Conservation (phyloP, 345 rosid species). For the Gossypium sturtianum region DNA sequence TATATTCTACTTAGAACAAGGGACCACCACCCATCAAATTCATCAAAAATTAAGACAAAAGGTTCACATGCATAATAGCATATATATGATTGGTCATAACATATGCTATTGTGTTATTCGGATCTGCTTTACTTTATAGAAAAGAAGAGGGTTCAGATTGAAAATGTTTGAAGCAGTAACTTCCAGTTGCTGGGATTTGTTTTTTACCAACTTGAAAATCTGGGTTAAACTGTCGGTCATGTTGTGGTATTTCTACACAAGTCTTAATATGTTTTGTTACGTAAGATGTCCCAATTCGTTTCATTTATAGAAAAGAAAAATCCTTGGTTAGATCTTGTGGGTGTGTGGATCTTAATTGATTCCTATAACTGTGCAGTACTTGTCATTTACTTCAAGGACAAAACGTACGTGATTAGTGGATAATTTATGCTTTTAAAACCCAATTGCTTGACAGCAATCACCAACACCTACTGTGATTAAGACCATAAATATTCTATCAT, state of each 20-base stretch:
- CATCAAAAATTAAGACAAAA: not conserved
- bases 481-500: not conserved
- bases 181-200: not conserved
- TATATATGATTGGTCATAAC: not conserved
- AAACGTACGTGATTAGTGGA: constrained; percentile 5
- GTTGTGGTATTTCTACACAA: not conserved
- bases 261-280: not conserved
- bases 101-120: not conserved
- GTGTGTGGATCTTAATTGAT: not conserved
- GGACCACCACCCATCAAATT: constrained; percentile 2
- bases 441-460: not conserved
- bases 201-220: not conserved
- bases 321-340: not conserved
- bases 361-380: not conserved
- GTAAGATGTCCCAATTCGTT: not conserved
- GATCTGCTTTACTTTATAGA: not conserved
- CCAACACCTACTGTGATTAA: not conserved
- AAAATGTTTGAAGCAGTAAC: not conserved
- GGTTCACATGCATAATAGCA: constrained; percentile 9
- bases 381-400: constrained; percentile 1
- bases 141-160: not conserved
- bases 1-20: not conserved
- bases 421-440: not conserved
- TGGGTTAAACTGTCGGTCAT: not conserved
- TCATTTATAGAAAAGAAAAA: not conserved